Evolutionary conservation across 768 basidiomycete genomes (phyloP).

Genomic region (Gymnopilus junonius): DNA sequence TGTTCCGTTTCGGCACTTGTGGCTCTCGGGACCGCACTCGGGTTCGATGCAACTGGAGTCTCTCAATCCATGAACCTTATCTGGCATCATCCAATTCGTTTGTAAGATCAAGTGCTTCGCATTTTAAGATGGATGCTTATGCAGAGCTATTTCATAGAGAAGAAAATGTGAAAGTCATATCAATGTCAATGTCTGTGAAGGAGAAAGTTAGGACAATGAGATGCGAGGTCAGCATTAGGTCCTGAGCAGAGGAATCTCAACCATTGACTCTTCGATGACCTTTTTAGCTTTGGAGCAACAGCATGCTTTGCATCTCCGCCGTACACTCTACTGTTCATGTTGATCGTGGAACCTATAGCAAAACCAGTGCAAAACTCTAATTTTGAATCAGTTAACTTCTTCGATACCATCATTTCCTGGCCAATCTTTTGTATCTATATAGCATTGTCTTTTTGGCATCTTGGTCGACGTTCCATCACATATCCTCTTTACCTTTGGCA

Average conservation of each 20-base stretch:
- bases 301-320: conserved; percentile 48
- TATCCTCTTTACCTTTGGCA: not conserved
- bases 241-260: not conserved
- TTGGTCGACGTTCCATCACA: not conserved
- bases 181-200: conserved; percentile 44
- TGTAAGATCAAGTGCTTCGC: conserved; percentile 31
- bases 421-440: not conserved
- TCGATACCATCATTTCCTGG: not conserved
- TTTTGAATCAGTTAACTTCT: not conserved
- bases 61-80: conserved; percentile 56
- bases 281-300: conserved; percentile 44
- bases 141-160: conserved; percentile 35
- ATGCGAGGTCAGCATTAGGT: conserved; percentile 42
- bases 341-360: not conserved
- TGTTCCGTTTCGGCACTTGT: conserved; percentile 50
- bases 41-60: conserved; percentile 48
- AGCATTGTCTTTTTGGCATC: not conserved
- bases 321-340: conserved; percentile 45
- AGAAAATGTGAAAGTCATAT: conserved; percentile 43
- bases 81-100: conserved; percentile 47
- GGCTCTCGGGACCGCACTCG: conserved; percentile 40
- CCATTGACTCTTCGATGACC: not conserved
- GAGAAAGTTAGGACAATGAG: conserved; percentile 46
- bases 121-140: not conserved
- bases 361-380: conserved; percentile 4